phyloP scores from a whole-genome alignment of 352 stramenopile species.

The Globisporangium camurandrum region DNA sequence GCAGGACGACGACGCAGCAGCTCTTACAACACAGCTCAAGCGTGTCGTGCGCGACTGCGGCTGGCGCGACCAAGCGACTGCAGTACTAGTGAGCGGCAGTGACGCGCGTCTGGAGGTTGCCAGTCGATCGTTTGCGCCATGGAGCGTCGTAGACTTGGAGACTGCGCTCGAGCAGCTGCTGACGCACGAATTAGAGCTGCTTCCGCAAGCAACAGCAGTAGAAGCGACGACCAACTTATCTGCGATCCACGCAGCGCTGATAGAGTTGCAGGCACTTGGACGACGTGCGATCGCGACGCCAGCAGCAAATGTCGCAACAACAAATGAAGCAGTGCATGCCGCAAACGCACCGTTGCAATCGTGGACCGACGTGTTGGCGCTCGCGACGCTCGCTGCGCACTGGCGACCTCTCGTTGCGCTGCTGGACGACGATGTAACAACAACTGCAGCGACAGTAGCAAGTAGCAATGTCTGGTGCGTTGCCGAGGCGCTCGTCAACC shows the following conservation, averaged over 20 bases:
- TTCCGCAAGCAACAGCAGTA: neutral
- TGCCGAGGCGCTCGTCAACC: slow-evolving; percentile 26
- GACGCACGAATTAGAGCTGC: neutral
- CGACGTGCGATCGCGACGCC: neutral
- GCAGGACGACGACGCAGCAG: slow-evolving; percentile 1
- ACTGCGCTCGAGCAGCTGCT: slow-evolving; percentile 10
- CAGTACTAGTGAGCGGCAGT: slow-evolving; percentile 11
- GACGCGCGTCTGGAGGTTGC: slow-evolving; percentile 5
- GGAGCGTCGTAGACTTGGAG: slow-evolving; percentile 14
- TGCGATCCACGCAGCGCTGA: neutral
- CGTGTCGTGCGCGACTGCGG: slow-evolving; percentile 16
- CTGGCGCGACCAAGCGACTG: slow-evolving; percentile 11
- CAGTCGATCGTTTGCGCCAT: neutral
- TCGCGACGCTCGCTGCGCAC: slow-evolving; percentile 14
- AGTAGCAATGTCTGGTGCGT: slow-evolving; percentile 22
- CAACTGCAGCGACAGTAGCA: slow-evolving; percentile 6
- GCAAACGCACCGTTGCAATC: neutral
- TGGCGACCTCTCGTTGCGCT: slow-evolving; percentile 9
- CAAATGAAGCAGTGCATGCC: neutral
- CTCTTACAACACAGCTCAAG: slow-evolving; percentile 6
- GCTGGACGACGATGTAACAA: slow-evolving; percentile 15
- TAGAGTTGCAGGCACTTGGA: slow-evolving; percentile 3
- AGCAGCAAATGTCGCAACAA: neutral
- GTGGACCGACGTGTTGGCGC: slow-evolving; percentile 20
- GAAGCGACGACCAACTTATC: neutral